Percentiles rank a stretch among this genome's conserved stretches.
Conservation (phyloP, 371 early-diverging fungal genomes). For the Choanephora cucurbitarum region DNA sequence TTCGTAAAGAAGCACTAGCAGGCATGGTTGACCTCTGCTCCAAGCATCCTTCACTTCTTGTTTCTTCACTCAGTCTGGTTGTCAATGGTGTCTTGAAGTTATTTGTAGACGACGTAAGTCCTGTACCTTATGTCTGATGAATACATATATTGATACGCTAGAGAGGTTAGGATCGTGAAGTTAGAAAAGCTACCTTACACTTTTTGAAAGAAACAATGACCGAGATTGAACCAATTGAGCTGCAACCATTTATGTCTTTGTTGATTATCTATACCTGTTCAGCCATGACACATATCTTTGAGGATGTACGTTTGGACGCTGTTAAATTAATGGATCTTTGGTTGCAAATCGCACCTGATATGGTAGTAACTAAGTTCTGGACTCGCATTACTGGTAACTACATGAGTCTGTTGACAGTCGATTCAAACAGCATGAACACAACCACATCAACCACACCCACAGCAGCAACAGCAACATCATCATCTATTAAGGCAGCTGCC, state of each 20-base stretch:
- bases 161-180: conserved; percentile 55
- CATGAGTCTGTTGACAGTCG: conserved; percentile 44
- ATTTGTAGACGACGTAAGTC: conserved; percentile 66
- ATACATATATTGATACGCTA: too few species aligned
- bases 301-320: conserved; percentile 83
- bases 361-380: conserved; percentile 63
- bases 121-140: too few species aligned
- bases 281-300: conserved; percentile 89
- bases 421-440: conserved; percentile 27
- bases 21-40: conserved; percentile 71
- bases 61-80: conserved; percentile 64
- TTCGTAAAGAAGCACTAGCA: conserved; percentile 61
- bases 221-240: conserved; percentile 49
- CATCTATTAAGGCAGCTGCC: conserved; percentile 39
- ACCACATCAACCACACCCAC: background rate
- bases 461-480: conserved; percentile 11
- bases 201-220: conserved; percentile 37
- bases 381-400: conserved; percentile 53
- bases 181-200: conserved; percentile 43
- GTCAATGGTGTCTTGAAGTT: conserved; percentile 63
- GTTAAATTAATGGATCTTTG: conserved; percentile 77
- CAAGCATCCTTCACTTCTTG: conserved; percentile 57
- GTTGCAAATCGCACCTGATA: conserved; percentile 65
- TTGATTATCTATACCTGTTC: conserved; percentile 81
- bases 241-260: conserved; percentile 80